These are phyloP conservation scores for Clarireedia paspali DNA, from an alignment of 2,329 filamentous ascomycete species.

Conservation along the genomic window DNA sequence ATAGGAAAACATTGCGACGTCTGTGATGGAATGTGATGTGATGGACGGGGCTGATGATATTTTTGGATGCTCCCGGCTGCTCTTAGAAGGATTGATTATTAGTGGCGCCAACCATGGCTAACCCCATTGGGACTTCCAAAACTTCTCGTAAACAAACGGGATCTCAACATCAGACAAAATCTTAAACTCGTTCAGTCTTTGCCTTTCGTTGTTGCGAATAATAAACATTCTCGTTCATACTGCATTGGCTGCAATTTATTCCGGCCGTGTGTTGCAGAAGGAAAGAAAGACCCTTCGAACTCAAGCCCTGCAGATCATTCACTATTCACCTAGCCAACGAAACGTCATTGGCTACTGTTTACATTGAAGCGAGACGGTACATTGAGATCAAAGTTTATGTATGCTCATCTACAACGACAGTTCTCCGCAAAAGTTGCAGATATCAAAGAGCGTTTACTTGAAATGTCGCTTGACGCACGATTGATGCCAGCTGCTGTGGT, in stretches of 20 bases:
- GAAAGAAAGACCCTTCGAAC: too few species aligned
- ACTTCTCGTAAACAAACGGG: background rate
- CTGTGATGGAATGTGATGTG: background rate
- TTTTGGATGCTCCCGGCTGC: background rate
- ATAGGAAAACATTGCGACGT: background rate
- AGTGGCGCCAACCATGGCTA: background rate
- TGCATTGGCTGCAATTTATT: background rate
- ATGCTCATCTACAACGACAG: slow-evolving; percentile 21
- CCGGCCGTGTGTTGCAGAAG: too few species aligned
- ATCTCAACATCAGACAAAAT: background rate
- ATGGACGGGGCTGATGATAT: background rate
- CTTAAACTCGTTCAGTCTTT: background rate
- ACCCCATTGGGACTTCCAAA: background rate
- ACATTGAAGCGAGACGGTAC: too few species aligned
- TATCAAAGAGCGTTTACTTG: slow-evolving; percentile 30
- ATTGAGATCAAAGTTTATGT: slow-evolving; percentile 17
- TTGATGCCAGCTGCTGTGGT: slow-evolving; percentile 37
- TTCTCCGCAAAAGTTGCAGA: slow-evolving; percentile 20
- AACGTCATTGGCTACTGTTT: too few species aligned
- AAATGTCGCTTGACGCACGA: slow-evolving; percentile 35
- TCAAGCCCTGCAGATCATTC: background rate
- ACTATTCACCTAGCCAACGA: background rate
- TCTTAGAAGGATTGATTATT: background rate
- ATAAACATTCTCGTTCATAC: background rate
- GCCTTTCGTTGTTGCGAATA: background rate